Evolutionary conservation across 352 stramenopile species (phyloP), one percentile per base, ranked within the genome.

Genomic region (Aphanomyces cochlioides): DNA sequence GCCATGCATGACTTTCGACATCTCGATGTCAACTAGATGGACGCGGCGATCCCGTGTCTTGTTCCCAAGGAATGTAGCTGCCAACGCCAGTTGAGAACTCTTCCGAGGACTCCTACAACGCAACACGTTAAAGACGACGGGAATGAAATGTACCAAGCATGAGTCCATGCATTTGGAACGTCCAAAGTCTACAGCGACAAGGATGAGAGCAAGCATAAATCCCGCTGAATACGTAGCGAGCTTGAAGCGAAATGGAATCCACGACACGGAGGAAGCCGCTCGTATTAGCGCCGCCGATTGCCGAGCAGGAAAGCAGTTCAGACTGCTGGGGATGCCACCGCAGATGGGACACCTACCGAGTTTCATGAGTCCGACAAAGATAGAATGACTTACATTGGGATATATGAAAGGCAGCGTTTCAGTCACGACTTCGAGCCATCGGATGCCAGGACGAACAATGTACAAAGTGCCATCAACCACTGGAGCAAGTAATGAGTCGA

Each of bases 181-280:
- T 21, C 7, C n/a, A 41, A n/a, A 36, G 21, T 56, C 59, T 67
- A 56, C 5, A 53, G 12, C 7, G 39, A 7, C 15, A 6, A 50
- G 4, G 37, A 59, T 38, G 28, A 45, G 4, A 17, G 40, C 38
- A 19, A 13, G 59, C 17, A 41, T 37, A 28, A 28, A 28, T 28
- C 28, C 28, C 28, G 28, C 28, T 2, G 2, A 28, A 28, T 67
- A 67, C 59, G 19, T 67, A 56, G 21, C 47, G 10, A 10, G 48
- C 3, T n/a, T 5, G 10, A 8, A 48, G 7, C 12, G 36, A 34
- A 47, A 50, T 50, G 19, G 54, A 28, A 37, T 41, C 37, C 1
- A 61, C 10, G 43, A 70, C 5, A 7, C 47, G 45, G 12, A 70
- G 36, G 43, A 63, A 70, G 7, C 64, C 64, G 7, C 38, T 43